phyloP scores from a whole-genome alignment of 2,329 filamentous ascomycete species.

The Trichoderma simmonsii region DNA sequence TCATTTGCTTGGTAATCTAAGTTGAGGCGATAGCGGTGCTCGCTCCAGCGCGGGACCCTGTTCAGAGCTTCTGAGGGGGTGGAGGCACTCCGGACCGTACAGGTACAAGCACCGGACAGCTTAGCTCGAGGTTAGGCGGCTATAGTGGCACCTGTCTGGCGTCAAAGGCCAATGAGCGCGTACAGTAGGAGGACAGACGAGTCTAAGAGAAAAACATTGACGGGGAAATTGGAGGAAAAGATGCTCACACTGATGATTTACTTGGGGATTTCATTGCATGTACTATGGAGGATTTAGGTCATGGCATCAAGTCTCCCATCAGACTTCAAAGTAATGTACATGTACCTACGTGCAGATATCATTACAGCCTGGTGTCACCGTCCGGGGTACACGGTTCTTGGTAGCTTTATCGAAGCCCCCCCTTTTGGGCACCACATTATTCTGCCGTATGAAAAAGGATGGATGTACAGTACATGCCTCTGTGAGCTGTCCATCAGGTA shows the following conservation, averaged over 20 bases:
- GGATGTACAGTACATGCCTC: neutral
- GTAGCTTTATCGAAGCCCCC: neutral
- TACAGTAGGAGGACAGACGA: neutral
- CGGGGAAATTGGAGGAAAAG: neutral
- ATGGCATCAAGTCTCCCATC: neutral
- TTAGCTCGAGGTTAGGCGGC: neutral
- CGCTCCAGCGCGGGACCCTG: neutral
- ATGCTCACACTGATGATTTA: neutral
- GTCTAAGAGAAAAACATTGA: neutral
- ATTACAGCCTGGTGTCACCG: neutral
- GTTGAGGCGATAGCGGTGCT: neutral
- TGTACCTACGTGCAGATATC: neutral
- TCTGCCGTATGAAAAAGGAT: neutral
- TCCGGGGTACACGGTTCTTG: neutral
- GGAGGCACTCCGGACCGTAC: neutral
- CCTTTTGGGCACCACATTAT: slow-evolving; percentile 5
- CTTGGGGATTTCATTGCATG: neutral
- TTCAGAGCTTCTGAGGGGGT: neutral
- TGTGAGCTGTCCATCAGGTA: neutral
- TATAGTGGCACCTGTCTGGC: neutral
- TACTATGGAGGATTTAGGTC: neutral
- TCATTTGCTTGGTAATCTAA: slow-evolving; percentile 6
- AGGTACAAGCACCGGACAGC: neutral
- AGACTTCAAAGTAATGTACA: neutral
- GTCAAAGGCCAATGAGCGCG: neutral